Evolutionary conservation across 108 stramenopile genomes (phyloP), one percentile per base, ranked within the genome.

Genomic region (Discostella stelligeroides): DNA sequence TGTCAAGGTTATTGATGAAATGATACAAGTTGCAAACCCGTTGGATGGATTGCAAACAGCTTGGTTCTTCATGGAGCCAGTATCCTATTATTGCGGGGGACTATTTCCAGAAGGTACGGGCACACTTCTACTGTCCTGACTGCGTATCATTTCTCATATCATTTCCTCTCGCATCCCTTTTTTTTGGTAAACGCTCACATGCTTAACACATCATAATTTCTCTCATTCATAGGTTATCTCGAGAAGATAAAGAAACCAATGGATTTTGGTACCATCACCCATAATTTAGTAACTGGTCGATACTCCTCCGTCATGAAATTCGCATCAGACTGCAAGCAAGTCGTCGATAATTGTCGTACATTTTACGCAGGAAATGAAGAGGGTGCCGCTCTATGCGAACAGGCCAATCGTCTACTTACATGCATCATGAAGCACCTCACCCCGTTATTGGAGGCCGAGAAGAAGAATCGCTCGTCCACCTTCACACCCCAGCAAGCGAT

Each of bases 1-100:
- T 56, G 14, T 92, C 15, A 73, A 72, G 23, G 69, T 86, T 8
- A 66, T 94, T 42, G 86, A 89, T 58, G 72, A 80, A 30, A 64
- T 89, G 42, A 73, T 87, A 57, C 80, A 84, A 49, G 42, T 91
- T 25, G 84, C 63, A 30, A 94, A 91, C 67, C 88, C 87, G 12
- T 61, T 72, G 6, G 88, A 94, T 60, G 74, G 66, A n/a, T 63
- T 77, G 24, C 88, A 84, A 60, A 91, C 92, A 3, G 88, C 85
- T 29, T 69, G 79, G 51, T 94, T 83, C 70, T 94, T 94, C 67
- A 45, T 91, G 59, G 85, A 90, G 34, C 90, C 90, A 14, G 92
- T 89, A 5, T 64, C 82, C 2, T 84, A 73, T 45, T 94, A 71
- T 58, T 94, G 82, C 46, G 83, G 81, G 7, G 92, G 92, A 1